A percentile compares a stretch with the other conserved stretches of the same genome.
Conservation (phyloP, 176 grass and related monocot species). For the Aegilops longissima region DNA sequence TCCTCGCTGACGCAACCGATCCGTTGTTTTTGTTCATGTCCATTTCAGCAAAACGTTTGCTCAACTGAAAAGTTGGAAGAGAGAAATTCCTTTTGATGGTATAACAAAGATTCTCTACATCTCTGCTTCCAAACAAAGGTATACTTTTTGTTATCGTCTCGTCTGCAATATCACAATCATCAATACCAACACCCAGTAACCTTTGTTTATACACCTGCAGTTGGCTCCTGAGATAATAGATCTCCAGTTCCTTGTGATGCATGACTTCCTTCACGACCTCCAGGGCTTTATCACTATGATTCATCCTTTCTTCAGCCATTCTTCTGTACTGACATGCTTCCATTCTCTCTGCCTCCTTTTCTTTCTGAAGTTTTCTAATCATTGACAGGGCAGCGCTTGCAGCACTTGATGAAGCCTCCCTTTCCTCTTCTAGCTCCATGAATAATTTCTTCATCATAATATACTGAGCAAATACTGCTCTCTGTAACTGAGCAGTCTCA, state of each 20-base stretch:
- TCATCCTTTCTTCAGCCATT: conserved; percentile 83
- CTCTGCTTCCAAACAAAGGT: conserved; percentile 26
- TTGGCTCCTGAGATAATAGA: conserved; percentile 64
- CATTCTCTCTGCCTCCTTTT: conserved; percentile 87
- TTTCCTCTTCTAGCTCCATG: conserved; percentile 86
- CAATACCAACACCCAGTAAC: conserved; percentile 47
- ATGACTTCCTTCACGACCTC: conserved; percentile 62
- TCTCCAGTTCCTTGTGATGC: conserved; percentile 86
- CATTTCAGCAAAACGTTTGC: conserved; percentile 39
- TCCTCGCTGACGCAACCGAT: conserved; percentile 30
- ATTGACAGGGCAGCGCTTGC: conserved; percentile 63
- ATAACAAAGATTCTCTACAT: conserved; percentile 25
- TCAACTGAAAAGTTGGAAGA: conserved; percentile 50
- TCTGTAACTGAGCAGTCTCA: conserved; percentile 54
- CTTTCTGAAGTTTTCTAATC: conserved; percentile 87
- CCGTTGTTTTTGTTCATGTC: conserved; percentile 34
- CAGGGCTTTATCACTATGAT: conserved; percentile 54
- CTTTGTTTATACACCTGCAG: conserved; percentile 59
- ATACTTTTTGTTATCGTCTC: conserved; percentile 35
- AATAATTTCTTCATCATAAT: conserved; percentile 84
- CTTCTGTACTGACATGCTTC: conserved; percentile 93
- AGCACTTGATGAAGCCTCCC: conserved; percentile 84
- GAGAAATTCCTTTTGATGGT: conserved; percentile 63
- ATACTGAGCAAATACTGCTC: conserved; percentile 74
- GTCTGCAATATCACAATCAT: conserved; percentile 44